These are phyloP conservation scores for Pleurotus sapidus DNA, from an alignment of 768 basidiomycete genomes.

Conservation along the genomic window DNA sequence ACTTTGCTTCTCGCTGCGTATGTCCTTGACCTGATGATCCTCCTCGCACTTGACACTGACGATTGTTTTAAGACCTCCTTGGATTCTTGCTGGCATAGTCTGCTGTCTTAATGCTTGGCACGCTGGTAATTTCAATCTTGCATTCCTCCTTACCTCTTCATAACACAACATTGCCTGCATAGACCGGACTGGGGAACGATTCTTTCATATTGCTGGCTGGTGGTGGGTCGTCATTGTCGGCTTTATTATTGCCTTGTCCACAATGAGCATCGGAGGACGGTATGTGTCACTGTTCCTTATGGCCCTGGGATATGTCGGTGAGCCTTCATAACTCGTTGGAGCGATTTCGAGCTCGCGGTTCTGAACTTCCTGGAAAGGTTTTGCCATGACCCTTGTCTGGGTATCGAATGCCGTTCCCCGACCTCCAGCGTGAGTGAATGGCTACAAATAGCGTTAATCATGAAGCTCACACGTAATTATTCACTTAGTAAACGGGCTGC, in stretches of 20 bases:
- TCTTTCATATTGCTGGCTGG: slow-evolving; percentile 53
- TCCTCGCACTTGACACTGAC: not conserved
- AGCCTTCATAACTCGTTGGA: not conserved
- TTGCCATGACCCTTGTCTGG: slow-evolving; percentile 55
- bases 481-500: slow-evolving; percentile 42
- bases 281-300: slow-evolving; percentile 66
- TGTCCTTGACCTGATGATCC: slow-evolving; percentile 13
- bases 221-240: slow-evolving; percentile 64
- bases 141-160: not conserved
- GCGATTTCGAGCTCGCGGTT: no score
- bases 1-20: slow-evolving; percentile 62
- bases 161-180: not conserved
- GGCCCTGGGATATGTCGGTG: slow-evolving; percentile 49
- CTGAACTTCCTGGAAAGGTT: slow-evolving; percentile 21
- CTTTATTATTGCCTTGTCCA: slow-evolving; percentile 58
- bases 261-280: slow-evolving; percentile 46
- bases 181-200: slow-evolving; percentile 63
- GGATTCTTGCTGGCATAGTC: slow-evolving; percentile 52
- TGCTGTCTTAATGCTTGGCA: slow-evolving; percentile 55
- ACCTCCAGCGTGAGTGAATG: slow-evolving; percentile 45
- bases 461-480: no score
- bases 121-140: slow-evolving; percentile 26
- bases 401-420: slow-evolving; percentile 58
- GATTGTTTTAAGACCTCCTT: slow-evolving; percentile 46
- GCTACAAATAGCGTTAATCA: no score